Percentiles rank a stretch among this genome's conserved stretches.
Evolutionary conservation across 352 stramenopile genomes (phyloP).

Genomic region (Globisporangium recalcitrans): DNA sequence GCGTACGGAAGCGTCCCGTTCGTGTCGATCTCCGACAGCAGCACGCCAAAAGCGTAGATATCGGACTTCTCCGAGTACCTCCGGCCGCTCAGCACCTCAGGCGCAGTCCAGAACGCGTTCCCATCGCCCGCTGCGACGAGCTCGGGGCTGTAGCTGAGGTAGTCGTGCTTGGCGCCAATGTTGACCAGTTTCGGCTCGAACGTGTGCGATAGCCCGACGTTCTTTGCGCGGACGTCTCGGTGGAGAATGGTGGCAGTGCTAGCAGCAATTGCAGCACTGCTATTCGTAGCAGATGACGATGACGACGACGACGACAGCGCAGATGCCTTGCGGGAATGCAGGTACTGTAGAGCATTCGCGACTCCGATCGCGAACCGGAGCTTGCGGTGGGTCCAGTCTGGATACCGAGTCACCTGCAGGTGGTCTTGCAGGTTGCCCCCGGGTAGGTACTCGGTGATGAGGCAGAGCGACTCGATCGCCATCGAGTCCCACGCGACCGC

Average conservation of each 20-base stretch:
- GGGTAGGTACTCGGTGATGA: conserved; percentile 27
- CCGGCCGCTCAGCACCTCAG: conserved; percentile 27
- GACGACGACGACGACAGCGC: background rate
- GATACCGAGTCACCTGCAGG: conserved; percentile 6
- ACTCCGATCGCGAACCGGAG: conserved; percentile 28
- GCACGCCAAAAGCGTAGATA: conserved; percentile 35
- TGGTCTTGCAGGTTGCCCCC: conserved; percentile 21
- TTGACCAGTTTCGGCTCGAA: conserved; percentile 35
- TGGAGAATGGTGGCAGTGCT: conserved; percentile 22
- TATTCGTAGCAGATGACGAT: background rate
- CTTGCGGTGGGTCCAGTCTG: conserved; percentile 23
- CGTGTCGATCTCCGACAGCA: conserved; percentile 33
- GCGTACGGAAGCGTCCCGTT: background rate
- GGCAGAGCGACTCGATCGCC: conserved; percentile 10
- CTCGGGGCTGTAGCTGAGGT: conserved; percentile 1
- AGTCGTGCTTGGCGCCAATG: conserved; percentile 23
- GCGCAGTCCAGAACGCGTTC: conserved; percentile 28
- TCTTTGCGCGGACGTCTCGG: conserved; percentile 39
- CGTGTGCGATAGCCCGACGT: conserved; percentile 25
- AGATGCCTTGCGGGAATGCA: conserved; percentile 19
- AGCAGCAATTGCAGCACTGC: background rate
- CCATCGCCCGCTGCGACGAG: conserved; percentile 14
- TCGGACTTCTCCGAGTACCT: conserved; percentile 25
- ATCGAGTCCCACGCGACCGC: conserved; percentile 45
- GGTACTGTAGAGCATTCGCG: conserved; percentile 28